Conservation (phyloP, 2,329 filamentous ascomycete species). For the Phaeophleospora eucalypticola region DNA sequence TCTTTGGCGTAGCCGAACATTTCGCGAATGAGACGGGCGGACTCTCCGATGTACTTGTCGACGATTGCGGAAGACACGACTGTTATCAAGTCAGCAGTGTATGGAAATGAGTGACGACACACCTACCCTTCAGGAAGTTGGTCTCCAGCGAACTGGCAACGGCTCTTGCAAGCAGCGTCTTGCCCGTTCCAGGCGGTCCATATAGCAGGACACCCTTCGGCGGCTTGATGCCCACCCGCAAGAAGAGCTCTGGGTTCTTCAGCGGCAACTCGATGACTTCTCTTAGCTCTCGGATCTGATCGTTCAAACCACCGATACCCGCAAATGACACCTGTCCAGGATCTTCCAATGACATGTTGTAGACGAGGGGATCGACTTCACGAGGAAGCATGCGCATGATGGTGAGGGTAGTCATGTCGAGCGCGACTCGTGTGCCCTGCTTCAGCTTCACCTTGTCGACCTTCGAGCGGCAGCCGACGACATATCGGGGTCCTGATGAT, state of each 20-base stretch:
- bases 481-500: conserved; percentile 93
- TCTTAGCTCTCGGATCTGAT: conserved; percentile 93
- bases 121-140: conserved; percentile 89
- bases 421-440: conserved; percentile 93
- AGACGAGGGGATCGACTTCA: conserved; percentile 96
- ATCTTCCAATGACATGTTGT: conserved; percentile 99
- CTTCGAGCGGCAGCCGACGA: conserved; percentile 96
- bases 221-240: conserved; percentile 96
- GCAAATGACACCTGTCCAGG: conserved; percentile 96
- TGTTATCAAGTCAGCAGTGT: conserved; percentile 36
- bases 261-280: conserved; percentile 97
- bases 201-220: conserved; percentile 96
- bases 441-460: conserved; percentile 97
- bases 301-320: conserved; percentile 94
- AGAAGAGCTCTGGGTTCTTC: conserved; percentile 97
- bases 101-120: too few species aligned
- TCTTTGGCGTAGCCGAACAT: conserved; percentile 99
- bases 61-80: conserved; percentile 98
- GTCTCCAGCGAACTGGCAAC: conserved; percentile 96
- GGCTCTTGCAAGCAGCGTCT: conserved; percentile 88
- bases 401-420: conserved; percentile 98
- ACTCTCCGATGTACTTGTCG: conserved; percentile 99
- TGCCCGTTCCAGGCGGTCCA: conserved; percentile 92
- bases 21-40: conserved; percentile 90
- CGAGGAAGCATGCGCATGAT: conserved; percentile 99